Conservation (phyloP, 2,329 filamentous ascomycete genomes). For the Sclerotinia subarctica region DNA sequence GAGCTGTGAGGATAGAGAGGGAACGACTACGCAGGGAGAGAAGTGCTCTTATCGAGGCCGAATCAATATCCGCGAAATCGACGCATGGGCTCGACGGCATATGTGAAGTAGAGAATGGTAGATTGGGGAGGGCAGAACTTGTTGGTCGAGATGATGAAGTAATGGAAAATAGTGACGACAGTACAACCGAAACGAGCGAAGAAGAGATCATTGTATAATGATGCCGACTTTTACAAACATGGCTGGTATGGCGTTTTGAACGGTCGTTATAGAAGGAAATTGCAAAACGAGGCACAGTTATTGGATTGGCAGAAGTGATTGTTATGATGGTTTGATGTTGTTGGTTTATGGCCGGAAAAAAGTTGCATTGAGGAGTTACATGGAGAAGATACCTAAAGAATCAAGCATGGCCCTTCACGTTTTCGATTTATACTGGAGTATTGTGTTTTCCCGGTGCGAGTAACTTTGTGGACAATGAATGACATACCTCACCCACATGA, state of each 20-base stretch:
- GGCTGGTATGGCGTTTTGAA: slow-evolving; percentile 12
- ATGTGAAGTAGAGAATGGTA: background rate
- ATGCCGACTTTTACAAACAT: background rate
- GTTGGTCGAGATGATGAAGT: background rate
- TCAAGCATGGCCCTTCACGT: background rate
- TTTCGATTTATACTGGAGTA: background rate
- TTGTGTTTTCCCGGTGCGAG: background rate
- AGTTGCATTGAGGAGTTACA: background rate
- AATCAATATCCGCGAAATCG: slow-evolving; percentile 1
- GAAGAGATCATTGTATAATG: slow-evolving; percentile 26
- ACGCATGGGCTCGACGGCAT: background rate
- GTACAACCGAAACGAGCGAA: slow-evolving; percentile 25
- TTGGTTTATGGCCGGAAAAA: background rate
- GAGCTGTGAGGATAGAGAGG: slow-evolving; percentile 28
- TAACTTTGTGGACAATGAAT: background rate
- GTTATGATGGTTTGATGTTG: background rate
- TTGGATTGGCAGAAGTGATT: background rate
- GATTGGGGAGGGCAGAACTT: background rate
- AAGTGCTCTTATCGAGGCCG: background rate
- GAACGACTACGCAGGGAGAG: slow-evolving; percentile 24
- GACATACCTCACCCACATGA: background rate
- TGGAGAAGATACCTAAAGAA: slow-evolving; percentile 13
- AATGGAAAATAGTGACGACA: slow-evolving; percentile 14
- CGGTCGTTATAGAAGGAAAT: slow-evolving; percentile 1
- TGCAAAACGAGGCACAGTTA: background rate